Evolutionary conservation across 1,139 yeast species (phyloP).

Genomic region (Spencermartinsiella ligniputridi): DNA sequence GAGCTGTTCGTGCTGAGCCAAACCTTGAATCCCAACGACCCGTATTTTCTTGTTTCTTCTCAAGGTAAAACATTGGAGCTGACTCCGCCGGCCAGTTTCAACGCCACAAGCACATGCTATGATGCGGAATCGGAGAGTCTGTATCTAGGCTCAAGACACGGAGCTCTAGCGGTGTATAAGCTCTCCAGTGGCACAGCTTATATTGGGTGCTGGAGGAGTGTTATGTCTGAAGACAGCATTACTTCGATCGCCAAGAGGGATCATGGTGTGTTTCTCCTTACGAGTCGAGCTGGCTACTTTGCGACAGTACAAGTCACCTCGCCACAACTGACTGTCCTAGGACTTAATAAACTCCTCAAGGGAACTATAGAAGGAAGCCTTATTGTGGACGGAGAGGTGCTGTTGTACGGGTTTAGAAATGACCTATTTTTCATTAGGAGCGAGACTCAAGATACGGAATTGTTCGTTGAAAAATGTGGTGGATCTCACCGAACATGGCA

Average conservation of each 20-base stretch:
- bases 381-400: conserved; percentile 43
- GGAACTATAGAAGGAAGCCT: conserved; percentile 77
- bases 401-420: conserved; percentile 79
- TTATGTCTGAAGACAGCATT: conserved; percentile 71
- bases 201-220: conserved; percentile 43
- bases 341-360: conserved; percentile 59
- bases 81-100: conserved; percentile 41
- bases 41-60: conserved; percentile 46
- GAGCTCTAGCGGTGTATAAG: conserved; percentile 57
- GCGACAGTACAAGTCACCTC: conserved; percentile 12
- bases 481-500: conserved; percentile 87
- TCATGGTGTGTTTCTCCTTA: conserved; percentile 17
- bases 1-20: conserved; percentile 46
- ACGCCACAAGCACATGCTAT: conserved; percentile 52
- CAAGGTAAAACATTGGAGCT: conserved; percentile 15
- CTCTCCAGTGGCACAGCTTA: conserved; percentile 25
- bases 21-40: conserved; percentile 63
- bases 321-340: conserved; percentile 37
- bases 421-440: conserved; percentile 78
- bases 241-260: conserved; percentile 44
- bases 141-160: conserved; percentile 68
- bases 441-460: conserved; percentile 69
- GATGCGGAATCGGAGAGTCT: conserved; percentile 41
- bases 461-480: conserved; percentile 74
- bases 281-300: conserved; percentile 31